These are phyloP conservation scores for Rhododendron molle DNA, from an alignment of 148 eudicot species.

Conservation along the genomic window DNA sequence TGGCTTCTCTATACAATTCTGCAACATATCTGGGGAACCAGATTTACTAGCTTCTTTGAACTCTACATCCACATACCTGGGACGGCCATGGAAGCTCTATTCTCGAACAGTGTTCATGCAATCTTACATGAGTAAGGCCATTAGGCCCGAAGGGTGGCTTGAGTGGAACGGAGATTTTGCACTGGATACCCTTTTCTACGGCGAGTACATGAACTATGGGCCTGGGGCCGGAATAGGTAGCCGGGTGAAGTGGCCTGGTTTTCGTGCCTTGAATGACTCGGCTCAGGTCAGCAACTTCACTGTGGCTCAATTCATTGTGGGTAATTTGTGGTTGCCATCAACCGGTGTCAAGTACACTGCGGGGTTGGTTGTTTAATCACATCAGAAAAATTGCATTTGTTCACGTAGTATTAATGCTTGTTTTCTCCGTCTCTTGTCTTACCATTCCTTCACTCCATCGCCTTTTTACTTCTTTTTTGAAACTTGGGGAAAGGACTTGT, in stretches of 20 bases:
- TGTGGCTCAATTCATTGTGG: constrained; percentile 63
- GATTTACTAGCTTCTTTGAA: constrained; percentile 26
- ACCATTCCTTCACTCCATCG: background rate
- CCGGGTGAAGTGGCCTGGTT: constrained; percentile 76
- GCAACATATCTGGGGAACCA: constrained; percentile 57
- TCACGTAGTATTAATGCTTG: background rate
- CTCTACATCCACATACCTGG: constrained; percentile 53
- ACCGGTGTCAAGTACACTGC: constrained; percentile 1
- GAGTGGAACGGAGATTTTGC: constrained; percentile 69
- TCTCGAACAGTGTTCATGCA: constrained; percentile 74
- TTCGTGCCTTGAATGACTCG: constrained; percentile 44
- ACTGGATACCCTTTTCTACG: constrained; percentile 63
- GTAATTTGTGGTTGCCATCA: constrained; percentile 71
- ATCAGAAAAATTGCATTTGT: background rate
- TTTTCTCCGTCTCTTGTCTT: background rate
- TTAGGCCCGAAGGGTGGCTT: constrained; percentile 76
- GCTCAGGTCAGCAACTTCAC: constrained; percentile 51
- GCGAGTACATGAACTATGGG: constrained; percentile 67
- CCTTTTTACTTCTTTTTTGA: background rate
- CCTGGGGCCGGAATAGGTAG: constrained; percentile 52
- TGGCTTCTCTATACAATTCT: constrained; percentile 75
- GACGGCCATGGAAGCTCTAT: constrained; percentile 77
- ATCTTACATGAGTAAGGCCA: constrained; percentile 44
- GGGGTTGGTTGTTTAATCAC: background rate
- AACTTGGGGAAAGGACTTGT: background rate